A percentile compares a stretch with the other conserved stretches of the same genome.
These are phyloP conservation scores for Pseudogymnoascus sp. DNA, from an alignment of 2,329 filamentous ascomycete species.

Conservation along the genomic window DNA sequence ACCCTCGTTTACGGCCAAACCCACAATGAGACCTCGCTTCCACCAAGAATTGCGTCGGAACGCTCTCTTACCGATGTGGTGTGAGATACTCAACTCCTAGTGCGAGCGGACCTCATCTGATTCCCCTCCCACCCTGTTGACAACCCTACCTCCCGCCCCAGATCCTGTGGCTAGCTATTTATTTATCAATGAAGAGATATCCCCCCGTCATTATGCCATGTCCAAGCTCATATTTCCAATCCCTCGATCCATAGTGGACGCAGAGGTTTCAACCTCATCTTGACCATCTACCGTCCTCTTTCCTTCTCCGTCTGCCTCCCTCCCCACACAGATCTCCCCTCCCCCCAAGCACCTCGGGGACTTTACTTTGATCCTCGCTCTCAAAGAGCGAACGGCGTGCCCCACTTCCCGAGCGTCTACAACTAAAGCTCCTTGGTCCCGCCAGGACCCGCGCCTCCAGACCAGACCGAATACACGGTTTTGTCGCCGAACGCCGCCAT, in stretches of 20 bases:
- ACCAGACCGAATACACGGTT: not conserved
- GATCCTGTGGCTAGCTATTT: not conserved
- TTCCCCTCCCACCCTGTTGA: not conserved
- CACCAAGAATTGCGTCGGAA: not conserved
- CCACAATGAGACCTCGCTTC: conserved; percentile 3
- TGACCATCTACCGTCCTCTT: not conserved
- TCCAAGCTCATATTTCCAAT: conserved; percentile 4
- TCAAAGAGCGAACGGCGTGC: not conserved
- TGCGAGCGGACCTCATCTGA: not conserved
- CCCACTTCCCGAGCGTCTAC: conserved; percentile 5
- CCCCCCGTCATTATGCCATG: not conserved
- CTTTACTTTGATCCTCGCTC: not conserved
- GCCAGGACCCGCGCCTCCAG: not conserved
- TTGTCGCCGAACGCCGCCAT: conserved; percentile 15
- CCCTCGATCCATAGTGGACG: conserved; percentile 1
- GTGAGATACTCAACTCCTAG: not conserved
- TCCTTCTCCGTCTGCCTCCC: not conserved
- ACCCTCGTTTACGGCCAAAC: not conserved
- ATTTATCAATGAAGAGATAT: conserved; percentile 6
- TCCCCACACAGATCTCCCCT: not conserved
- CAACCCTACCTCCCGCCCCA: not conserved
- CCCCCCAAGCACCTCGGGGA: not conserved
- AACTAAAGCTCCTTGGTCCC: not conserved
- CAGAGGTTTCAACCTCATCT: not conserved
- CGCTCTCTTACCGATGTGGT: not conserved